Evolutionary conservation across 1,284 basidiomycete genomes (phyloP).

Genomic region (Coriolopsis trogii): DNA sequence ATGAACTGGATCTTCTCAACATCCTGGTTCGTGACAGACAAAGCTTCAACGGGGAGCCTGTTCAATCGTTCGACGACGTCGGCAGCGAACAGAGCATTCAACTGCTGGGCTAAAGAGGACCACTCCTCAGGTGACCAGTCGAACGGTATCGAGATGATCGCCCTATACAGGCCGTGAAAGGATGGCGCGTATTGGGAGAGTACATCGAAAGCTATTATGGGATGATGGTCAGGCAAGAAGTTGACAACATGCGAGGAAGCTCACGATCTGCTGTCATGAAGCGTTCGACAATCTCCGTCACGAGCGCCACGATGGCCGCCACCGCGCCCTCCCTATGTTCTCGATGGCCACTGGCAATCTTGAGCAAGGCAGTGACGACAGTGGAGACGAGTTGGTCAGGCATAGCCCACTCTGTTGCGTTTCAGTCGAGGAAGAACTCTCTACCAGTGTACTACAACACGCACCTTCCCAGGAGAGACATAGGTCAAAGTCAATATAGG

Average conservation of each 20-base stretch:
- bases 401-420: constrained; percentile 70
- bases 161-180: constrained; percentile 87
- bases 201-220: constrained; percentile 74
- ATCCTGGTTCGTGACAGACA: constrained; percentile 57
- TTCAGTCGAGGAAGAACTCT: background rate
- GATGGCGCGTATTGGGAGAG: constrained; percentile 80
- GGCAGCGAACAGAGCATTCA: constrained; percentile 61
- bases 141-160: constrained; percentile 78
- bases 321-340: constrained; percentile 52
- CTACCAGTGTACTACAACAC: constrained; percentile 17
- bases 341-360: constrained; percentile 57
- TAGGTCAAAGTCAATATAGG: constrained; percentile 74
- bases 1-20: constrained; percentile 57
- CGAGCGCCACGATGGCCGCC: constrained; percentile 62
- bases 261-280: constrained; percentile 59
- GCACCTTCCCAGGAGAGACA: constrained; percentile 78
- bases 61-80: constrained; percentile 71
- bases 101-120: constrained; percentile 55
- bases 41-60: constrained; percentile 61
- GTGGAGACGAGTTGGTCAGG: constrained; percentile 82
- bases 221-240: too few species aligned
- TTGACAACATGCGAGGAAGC: too few species aligned
- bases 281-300: constrained; percentile 56
- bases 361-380: constrained; percentile 73
- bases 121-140: constrained; percentile 75